Evolutionary conservation across 2,329 filamentous ascomycete species (phyloP).

Genomic region (Penicillium sp.): DNA sequence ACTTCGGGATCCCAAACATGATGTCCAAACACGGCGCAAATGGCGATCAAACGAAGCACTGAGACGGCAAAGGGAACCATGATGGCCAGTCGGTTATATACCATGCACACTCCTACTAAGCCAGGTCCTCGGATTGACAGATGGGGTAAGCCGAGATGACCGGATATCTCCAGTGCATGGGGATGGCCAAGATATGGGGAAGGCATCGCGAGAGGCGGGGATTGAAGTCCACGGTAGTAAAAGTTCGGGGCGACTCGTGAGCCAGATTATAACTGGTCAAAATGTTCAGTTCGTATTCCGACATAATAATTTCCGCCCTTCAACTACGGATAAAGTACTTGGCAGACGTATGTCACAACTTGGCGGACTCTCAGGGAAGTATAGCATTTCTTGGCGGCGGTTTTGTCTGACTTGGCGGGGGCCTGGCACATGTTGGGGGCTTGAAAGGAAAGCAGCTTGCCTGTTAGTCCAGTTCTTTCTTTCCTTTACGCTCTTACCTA

Average conservation of each 20-base stretch:
- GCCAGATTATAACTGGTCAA: slow-evolving; percentile 6
- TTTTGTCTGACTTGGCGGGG: neutral
- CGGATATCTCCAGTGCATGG: slow-evolving; percentile 11
- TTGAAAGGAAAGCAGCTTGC: neutral
- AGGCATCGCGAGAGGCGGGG: slow-evolving; percentile 17
- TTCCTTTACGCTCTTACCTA: neutral
- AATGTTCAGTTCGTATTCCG: neutral
- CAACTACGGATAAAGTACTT: slow-evolving; percentile 7
- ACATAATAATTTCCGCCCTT: neutral
- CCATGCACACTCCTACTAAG: neutral
- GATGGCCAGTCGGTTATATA: slow-evolving; percentile 24
- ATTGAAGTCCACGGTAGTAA: slow-evolving; percentile 7
- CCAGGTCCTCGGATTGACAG: slow-evolving; percentile 18
- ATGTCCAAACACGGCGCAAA: slow-evolving; percentile 14
- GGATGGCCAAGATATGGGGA: slow-evolving; percentile 26
- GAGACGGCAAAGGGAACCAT: slow-evolving; percentile 1
- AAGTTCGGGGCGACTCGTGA: slow-evolving; percentile 14
- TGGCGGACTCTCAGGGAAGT: neutral
- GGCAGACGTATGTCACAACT: neutral
- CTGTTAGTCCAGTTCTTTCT: neutral
- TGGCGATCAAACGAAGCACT: slow-evolving; percentile 5
- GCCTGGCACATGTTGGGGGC: slow-evolving; percentile 1
- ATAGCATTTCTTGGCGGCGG: slow-evolving; percentile 10
- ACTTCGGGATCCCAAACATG: slow-evolving; percentile 29
- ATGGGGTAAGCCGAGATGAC: slow-evolving; percentile 24